phyloP scores from a whole-genome alignment of 108 stramenopile species.

The Bacterosira constricta region DNA sequence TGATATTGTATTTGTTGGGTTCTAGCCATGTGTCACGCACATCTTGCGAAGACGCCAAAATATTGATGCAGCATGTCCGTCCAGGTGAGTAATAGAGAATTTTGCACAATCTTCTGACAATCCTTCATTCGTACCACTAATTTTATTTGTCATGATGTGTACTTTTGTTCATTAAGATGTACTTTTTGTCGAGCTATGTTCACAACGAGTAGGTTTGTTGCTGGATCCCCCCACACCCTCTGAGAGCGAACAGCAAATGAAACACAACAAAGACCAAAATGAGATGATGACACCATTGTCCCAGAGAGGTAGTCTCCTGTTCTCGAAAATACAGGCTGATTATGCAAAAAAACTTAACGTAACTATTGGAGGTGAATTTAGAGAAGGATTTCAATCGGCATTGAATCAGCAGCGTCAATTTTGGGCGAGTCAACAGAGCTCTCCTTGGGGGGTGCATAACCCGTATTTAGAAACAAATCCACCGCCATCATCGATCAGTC shows the following conservation, averaged over 20 bases:
- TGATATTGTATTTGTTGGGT: constrained; percentile 73
- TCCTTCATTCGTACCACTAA: too few species aligned
- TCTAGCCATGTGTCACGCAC: constrained; percentile 84
- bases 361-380: constrained; percentile 84
- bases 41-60: constrained; percentile 65
- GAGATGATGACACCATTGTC: constrained; percentile 27
- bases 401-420: constrained; percentile 38
- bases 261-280: constrained; percentile 12
- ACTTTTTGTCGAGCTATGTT: constrained; percentile 83
- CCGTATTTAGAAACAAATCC: background rate
- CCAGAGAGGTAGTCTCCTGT: constrained; percentile 41
- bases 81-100: constrained; percentile 43
- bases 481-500: background rate
- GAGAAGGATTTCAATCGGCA: constrained; percentile 58
- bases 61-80: constrained; percentile 63
- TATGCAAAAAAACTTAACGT: constrained; percentile 83
- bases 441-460: background rate
- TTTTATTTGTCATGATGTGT: background rate
- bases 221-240: constrained; percentile 7
- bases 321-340: constrained; percentile 76
- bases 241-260: constrained; percentile 3
- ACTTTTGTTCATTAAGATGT: constrained; percentile 29
- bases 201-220: constrained; percentile 72
- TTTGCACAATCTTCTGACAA: background rate
- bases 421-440: constrained; percentile 16